A percentile compares a stretch with the other conserved stretches of the same genome.
Conservation (phyloP, 805 yeast species). For the Pichia manshurica region DNA sequence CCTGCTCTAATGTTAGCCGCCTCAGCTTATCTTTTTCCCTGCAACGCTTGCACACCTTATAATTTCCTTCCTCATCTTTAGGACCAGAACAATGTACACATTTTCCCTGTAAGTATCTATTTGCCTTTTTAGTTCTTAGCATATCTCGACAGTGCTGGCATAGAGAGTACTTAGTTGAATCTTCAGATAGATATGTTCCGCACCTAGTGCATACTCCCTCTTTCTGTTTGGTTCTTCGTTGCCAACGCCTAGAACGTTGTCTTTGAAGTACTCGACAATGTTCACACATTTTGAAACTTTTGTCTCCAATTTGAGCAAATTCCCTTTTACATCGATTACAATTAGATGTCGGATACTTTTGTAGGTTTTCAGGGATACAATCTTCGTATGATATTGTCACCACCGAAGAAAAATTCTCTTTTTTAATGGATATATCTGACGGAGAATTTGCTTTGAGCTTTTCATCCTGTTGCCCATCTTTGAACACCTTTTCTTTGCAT, state of each 20-base stretch:
- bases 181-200: constrained; percentile 45
- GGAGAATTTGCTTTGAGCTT: too few species aligned
- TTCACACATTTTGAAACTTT: constrained; percentile 49
- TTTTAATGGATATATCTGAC: too few species aligned
- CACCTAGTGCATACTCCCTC: constrained; percentile 62
- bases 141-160: constrained; percentile 56
- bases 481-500: too few species aligned
- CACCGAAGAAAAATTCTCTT: not conserved
- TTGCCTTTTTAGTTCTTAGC: constrained; percentile 49
- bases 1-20: constrained; percentile 48
- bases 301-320: constrained; percentile 43
- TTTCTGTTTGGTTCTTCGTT: constrained; percentile 51
- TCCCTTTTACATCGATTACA: constrained; percentile 60
- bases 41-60: constrained; percentile 62
- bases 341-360: constrained; percentile 9
- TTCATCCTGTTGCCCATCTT: too few species aligned
- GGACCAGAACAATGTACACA: constrained; percentile 69
- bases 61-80: constrained; percentile 38
- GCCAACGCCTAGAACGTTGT: constrained; percentile 61
- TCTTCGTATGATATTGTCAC: constrained; percentile 1
- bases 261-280: constrained; percentile 63
- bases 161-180: constrained; percentile 41
- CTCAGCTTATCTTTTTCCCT: constrained; percentile 56
- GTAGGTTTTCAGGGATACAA: constrained; percentile 6
- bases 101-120: constrained; percentile 54